Evolutionary conservation across 1,284 basidiomycete species (phyloP).

Genomic region (Trichosporon faecale): DNA sequence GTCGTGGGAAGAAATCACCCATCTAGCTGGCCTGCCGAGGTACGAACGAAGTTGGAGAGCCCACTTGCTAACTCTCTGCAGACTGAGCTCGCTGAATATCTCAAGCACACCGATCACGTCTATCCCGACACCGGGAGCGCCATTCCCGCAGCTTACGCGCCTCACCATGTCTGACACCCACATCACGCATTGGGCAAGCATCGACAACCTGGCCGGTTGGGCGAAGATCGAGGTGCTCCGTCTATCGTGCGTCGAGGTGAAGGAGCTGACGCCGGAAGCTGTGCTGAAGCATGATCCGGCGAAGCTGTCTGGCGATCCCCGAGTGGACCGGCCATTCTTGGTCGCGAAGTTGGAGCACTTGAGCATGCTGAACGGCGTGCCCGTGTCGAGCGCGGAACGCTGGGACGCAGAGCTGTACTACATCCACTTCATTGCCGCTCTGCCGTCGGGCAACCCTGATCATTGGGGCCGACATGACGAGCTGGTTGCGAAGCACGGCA

Average conservation of each 20-base stretch:
- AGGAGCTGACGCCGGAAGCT: background rate
- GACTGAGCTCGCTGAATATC: constrained; percentile 64
- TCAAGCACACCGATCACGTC: constrained; percentile 61
- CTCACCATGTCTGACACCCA: constrained; percentile 56
- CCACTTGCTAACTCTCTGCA: constrained; percentile 11
- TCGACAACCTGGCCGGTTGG: constrained; percentile 63
- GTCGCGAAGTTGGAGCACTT: constrained; percentile 71
- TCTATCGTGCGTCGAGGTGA: constrained; percentile 15
- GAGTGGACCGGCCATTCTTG: constrained; percentile 57
- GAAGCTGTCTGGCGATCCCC: constrained; percentile 18
- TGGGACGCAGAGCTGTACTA: constrained; percentile 85
- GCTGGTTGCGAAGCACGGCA: constrained; percentile 28
- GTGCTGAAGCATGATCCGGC: constrained; percentile 13
- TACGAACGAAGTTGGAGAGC: constrained; percentile 48
- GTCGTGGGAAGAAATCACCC: constrained; percentile 62
- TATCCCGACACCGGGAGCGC: constrained; percentile 54
- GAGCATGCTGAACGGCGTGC: constrained; percentile 59
- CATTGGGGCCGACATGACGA: constrained; percentile 37
- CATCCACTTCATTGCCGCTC: constrained; percentile 59
- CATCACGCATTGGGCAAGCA: constrained; percentile 62
- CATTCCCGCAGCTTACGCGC: constrained; percentile 56
- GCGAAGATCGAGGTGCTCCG: constrained; percentile 21
- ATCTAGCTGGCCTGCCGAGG: constrained; percentile 58
- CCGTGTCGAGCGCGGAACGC: constrained; percentile 59
- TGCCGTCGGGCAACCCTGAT: background rate